phyloP scores from a whole-genome alignment of 257 asterid species.

The Cynanchum wilfordii region DNA sequence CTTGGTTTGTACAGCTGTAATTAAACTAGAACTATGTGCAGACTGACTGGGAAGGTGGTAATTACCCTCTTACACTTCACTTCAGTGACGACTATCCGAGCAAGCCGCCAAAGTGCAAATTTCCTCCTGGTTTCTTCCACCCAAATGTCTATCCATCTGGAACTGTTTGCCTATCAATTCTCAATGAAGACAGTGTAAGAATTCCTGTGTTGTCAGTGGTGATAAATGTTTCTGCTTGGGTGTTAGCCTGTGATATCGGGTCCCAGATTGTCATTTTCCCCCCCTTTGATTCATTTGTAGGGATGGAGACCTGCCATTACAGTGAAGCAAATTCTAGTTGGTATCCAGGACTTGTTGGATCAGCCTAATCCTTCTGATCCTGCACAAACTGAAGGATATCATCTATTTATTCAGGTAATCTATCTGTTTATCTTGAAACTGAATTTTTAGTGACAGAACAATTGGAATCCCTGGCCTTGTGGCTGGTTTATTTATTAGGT shows the following conservation, averaged over 20 bases:
- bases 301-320: constrained; percentile 48
- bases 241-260: neutral
- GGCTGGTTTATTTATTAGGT: neutral
- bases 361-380: constrained; percentile 44
- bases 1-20: neutral
- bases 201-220: neutral
- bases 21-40: constrained; percentile 18
- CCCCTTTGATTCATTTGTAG: constrained; percentile 16
- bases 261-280: neutral
- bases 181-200: constrained; percentile 50
- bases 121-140: constrained; percentile 41
- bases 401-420: constrained; percentile 34
- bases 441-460: neutral
- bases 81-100: constrained; percentile 52
- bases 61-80: constrained; percentile 40
- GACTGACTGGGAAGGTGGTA: constrained; percentile 53
- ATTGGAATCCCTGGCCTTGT: neutral
- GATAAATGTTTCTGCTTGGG: neutral
- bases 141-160: constrained; percentile 56
- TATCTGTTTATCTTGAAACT: neutral
- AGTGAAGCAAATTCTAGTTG: constrained; percentile 39
- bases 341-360: constrained; percentile 39
- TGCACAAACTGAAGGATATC: constrained; percentile 43
- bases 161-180: constrained; percentile 49
- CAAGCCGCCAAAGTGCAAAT: constrained; percentile 50